A percentile compares a stretch with the other conserved stretches of the same genome.
Conservation (phyloP, 306 rosid species). For the Malus sieversii region DNA sequence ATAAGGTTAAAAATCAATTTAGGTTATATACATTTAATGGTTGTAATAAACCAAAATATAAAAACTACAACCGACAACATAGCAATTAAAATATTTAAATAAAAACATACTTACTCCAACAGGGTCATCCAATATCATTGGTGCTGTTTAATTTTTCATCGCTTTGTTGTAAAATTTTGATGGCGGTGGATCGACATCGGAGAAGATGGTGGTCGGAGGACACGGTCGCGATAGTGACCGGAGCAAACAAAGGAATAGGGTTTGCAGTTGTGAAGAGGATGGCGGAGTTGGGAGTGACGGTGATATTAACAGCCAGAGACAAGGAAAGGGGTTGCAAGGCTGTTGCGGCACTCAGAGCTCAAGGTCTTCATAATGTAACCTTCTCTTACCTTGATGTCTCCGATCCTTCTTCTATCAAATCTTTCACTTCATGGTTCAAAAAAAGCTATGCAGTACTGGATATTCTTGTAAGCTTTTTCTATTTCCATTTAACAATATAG, state of each 20-base stretch:
- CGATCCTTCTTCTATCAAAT: slow-evolving; percentile 49
- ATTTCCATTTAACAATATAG: too few relatives aligned
- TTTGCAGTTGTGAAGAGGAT: slow-evolving; percentile 59
- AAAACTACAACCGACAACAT: too few relatives aligned
- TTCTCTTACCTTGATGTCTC: slow-evolving; percentile 59
- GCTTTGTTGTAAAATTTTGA: not conserved
- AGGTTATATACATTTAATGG: too few relatives aligned
- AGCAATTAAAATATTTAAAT: too few relatives aligned
- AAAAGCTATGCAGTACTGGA: slow-evolving; percentile 50
- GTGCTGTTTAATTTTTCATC: not conserved
- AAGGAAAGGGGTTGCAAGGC: slow-evolving; percentile 50
- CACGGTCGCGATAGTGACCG: slow-evolving; percentile 77
- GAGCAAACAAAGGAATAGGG: slow-evolving; percentile 86
- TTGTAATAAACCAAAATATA: too few relatives aligned
- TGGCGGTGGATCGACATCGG: not conserved
- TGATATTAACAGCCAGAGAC: slow-evolving; percentile 68
- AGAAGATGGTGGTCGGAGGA: slow-evolving; percentile 83
- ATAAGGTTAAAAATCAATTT: too few relatives aligned
- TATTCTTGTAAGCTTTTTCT: slow-evolving; percentile 39
- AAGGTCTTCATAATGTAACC: slow-evolving; percentile 33
- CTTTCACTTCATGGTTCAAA: slow-evolving; percentile 48
- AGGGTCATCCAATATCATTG: not conserved
- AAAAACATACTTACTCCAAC: too few relatives aligned
- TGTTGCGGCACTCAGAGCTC: slow-evolving; percentile 23
- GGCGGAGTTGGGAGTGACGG: slow-evolving; percentile 56